These are phyloP conservation scores for Nakazawaea holstii DNA, from an alignment of 805 yeast genomes.

Conservation along the genomic window DNA sequence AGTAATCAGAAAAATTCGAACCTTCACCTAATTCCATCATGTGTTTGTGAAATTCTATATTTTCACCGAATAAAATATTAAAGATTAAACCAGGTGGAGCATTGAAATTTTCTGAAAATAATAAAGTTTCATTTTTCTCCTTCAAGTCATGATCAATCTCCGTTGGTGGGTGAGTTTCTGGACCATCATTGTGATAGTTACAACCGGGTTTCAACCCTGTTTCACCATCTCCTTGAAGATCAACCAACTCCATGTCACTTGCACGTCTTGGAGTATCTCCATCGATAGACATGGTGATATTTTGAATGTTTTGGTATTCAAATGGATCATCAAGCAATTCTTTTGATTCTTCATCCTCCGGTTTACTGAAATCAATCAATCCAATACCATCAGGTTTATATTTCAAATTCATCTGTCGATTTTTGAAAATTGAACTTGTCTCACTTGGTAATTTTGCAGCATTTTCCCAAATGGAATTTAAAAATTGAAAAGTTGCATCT, in stretches of 20 bases:
- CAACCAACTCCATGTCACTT: slow-evolving; percentile 2
- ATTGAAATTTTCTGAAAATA: slow-evolving; percentile 45
- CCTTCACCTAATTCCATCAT: slow-evolving; percentile 41
- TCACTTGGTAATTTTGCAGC: slow-evolving; percentile 16
- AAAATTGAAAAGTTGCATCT: slow-evolving; percentile 67
- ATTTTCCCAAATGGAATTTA: slow-evolving; percentile 65
- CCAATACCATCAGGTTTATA: slow-evolving; percentile 9
- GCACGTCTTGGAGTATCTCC: slow-evolving; percentile 18
- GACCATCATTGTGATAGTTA: slow-evolving; percentile 53
- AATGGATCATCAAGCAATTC: slow-evolving; percentile 4
- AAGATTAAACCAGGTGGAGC: slow-evolving; percentile 79
- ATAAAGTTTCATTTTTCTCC: slow-evolving; percentile 38
- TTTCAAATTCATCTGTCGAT: slow-evolving; percentile 5
- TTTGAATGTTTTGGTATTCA: background rate
- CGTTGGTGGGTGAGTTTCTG: slow-evolving; percentile 58
- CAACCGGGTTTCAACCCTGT: slow-evolving; percentile 31
- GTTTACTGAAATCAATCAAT: slow-evolving; percentile 23
- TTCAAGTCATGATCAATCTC: slow-evolving; percentile 37
- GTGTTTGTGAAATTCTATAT: slow-evolving; percentile 33
- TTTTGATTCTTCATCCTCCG: slow-evolving; percentile 2
- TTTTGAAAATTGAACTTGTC: slow-evolving; percentile 2
- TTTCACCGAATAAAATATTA: slow-evolving; percentile 64
- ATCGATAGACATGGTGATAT: slow-evolving; percentile 15
- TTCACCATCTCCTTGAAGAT: slow-evolving; percentile 22
- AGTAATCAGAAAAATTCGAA: slow-evolving; percentile 35